These are phyloP conservation scores for Daldinia eschscholtzii DNA, from an alignment of 2,329 filamentous ascomycete genomes.

Conservation along the genomic window DNA sequence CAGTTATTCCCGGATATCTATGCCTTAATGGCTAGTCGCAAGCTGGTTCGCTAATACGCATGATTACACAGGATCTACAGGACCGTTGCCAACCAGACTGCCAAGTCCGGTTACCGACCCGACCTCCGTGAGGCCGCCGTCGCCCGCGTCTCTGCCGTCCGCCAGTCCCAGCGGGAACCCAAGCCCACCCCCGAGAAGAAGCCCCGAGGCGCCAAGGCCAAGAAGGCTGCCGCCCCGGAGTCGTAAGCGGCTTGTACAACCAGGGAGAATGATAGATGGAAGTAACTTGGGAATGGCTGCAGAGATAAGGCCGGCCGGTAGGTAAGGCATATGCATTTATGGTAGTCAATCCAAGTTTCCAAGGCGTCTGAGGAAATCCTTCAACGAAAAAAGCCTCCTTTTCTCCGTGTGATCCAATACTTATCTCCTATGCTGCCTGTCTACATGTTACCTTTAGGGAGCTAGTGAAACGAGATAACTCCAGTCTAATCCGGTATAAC, in stretches of 20 bases:
- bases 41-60: constrained; percentile 19
- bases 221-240: constrained; percentile 71
- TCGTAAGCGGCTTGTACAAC: constrained; percentile 51
- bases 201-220: constrained; percentile 82
- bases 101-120: constrained; percentile 86
- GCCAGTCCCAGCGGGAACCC: constrained; percentile 80
- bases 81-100: constrained; percentile 83
- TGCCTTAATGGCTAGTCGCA: not conserved
- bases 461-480: constrained; percentile 14
- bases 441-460: not conserved
- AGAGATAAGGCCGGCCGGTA: constrained; percentile 43
- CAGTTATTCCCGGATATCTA: constrained; percentile 57
- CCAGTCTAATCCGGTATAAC: constrained; percentile 36
- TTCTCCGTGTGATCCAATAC: constrained; percentile 1
- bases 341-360: constrained; percentile 46
- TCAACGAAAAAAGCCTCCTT: constrained; percentile 9
- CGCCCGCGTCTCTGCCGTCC: constrained; percentile 87
- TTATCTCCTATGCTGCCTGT: constrained; percentile 25
- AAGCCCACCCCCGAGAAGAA: constrained; percentile 82
- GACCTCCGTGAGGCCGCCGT: constrained; percentile 84
- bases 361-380: constrained; percentile 33
- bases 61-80: constrained; percentile 79
- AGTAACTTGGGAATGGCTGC: constrained; percentile 36
- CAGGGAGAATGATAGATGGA: constrained; percentile 11
- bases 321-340: constrained; percentile 44